phyloP scores from a whole-genome alignment of 306 rosid genomes.

The Quercus parvula region DNA sequence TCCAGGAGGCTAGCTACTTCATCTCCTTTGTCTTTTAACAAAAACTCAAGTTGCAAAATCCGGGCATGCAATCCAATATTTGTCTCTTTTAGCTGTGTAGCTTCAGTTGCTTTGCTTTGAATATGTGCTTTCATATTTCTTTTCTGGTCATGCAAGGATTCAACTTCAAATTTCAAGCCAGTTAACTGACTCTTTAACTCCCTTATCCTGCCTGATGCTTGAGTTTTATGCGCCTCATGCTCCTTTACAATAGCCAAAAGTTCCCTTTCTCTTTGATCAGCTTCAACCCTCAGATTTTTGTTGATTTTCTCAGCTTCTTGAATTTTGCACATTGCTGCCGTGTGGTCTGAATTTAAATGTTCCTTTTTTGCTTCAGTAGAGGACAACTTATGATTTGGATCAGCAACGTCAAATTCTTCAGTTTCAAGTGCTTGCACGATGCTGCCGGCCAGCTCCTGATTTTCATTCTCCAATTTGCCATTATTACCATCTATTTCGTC shows the following conservation, averaged over 20 bases:
- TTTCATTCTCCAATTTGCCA: constrained; percentile 24
- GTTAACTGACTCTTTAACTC: constrained; percentile 33
- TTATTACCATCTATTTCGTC: constrained; percentile 41
- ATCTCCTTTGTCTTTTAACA: constrained; percentile 34
- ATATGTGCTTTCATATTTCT: constrained; percentile 29
- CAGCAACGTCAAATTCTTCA: neutral
- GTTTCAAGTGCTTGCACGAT: too few relatives aligned
- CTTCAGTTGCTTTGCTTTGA: constrained; percentile 37
- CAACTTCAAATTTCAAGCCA: constrained; percentile 32
- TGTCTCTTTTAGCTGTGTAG: constrained; percentile 21
- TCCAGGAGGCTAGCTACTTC: constrained; percentile 24
- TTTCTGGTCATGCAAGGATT: constrained; percentile 28
- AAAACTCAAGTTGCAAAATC: constrained; percentile 34
- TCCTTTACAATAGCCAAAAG: constrained; percentile 22
- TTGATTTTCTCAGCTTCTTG: neutral
- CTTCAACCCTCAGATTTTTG: constrained; percentile 6
- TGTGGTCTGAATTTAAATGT: neutral
- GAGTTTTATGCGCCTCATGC: constrained; percentile 15
- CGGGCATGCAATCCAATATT: constrained; percentile 23
- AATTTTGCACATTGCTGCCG: neutral
- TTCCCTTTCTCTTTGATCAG: constrained; percentile 21
- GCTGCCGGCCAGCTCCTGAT: neutral
- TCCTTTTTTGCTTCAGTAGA: constrained; percentile 1
- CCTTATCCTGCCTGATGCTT: constrained; percentile 13
- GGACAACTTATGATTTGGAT: neutral